Evolutionary conservation across 768 basidiomycete genomes (phyloP).

Genomic region (Albatrellus ellisii): DNA sequence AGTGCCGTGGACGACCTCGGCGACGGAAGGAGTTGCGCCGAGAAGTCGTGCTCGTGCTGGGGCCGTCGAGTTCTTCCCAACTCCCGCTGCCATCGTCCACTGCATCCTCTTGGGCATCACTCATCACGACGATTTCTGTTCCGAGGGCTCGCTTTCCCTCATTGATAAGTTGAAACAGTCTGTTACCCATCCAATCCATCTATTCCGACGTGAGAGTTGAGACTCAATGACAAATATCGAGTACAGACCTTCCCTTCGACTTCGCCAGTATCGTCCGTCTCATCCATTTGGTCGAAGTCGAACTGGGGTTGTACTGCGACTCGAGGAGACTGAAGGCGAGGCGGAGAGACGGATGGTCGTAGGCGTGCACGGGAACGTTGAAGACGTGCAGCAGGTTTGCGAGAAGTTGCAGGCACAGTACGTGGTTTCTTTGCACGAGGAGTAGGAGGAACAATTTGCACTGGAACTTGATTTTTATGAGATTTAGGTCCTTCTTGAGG

Average conservation of each 20-base stretch:
- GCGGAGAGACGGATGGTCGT: slow-evolving; percentile 17
- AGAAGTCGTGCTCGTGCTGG: slow-evolving; percentile 11
- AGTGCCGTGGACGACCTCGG: slow-evolving; percentile 10
- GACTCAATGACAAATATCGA: neutral
- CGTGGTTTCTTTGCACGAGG: slow-evolving; percentile 26
- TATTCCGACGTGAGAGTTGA: slow-evolving; percentile 17
- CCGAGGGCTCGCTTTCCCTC: slow-evolving; percentile 69
- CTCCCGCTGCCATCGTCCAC: slow-evolving; percentile 62
- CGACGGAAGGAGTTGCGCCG: slow-evolving; percentile 16
- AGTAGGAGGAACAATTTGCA: slow-evolving; percentile 25
- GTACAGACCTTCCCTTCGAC: slow-evolving; percentile 9
- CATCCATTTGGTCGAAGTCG: slow-evolving; percentile 21
- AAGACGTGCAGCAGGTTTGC: slow-evolving; percentile 25
- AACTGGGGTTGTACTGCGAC: slow-evolving; percentile 28
- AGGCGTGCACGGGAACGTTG: slow-evolving; percentile 22
- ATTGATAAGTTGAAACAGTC: slow-evolving; percentile 55
- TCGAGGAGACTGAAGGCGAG: slow-evolving; percentile 14
- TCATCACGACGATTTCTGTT: slow-evolving; percentile 68
- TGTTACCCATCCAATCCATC: slow-evolving; percentile 79
- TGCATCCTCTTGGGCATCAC: slow-evolving; percentile 60
- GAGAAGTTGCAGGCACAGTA: slow-evolving; percentile 19
- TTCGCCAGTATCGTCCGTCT: slow-evolving; percentile 5
- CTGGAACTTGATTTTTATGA: slow-evolving; percentile 13
- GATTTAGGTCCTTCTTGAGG: neutral
- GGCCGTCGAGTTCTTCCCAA: slow-evolving; percentile 58